Evolutionary conservation across 441 rosid genomes (phyloP).

Genomic region (Rhodomyrtus psidioides): DNA sequence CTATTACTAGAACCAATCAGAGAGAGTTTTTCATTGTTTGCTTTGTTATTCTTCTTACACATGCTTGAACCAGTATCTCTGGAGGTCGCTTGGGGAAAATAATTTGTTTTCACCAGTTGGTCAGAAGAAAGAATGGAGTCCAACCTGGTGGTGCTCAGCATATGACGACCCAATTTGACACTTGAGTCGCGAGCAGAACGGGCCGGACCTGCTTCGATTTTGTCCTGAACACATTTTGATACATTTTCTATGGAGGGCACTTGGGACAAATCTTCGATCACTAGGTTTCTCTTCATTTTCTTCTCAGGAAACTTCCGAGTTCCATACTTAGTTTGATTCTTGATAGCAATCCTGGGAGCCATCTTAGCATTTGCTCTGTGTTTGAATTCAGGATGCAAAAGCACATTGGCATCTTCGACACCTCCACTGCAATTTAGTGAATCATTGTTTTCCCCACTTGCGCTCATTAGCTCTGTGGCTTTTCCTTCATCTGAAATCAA

Average conservation of each 20-base stretch:
- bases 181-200: not conserved
- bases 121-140: not conserved
- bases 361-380: not conserved
- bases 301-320: slow-evolving; percentile 20
- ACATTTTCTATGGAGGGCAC: not conserved
- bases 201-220: not conserved
- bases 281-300: slow-evolving; percentile 23
- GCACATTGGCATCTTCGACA: slow-evolving; percentile 13
- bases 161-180: not conserved
- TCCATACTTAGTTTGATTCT: slow-evolving; percentile 2
- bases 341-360: not conserved
- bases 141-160: not conserved
- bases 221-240: not conserved
- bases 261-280: not conserved
- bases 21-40: slow-evolving; percentile 23
- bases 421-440: slow-evolving; percentile 20
- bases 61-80: not conserved
- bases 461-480: slow-evolving; percentile 22
- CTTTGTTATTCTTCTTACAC: slow-evolving; percentile 34
- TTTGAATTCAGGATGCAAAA: not conserved
- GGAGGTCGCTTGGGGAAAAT: not conserved
- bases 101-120: not conserved
- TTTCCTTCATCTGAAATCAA: slow-evolving; percentile 27
- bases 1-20: slow-evolving; percentile 20
- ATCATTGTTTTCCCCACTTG: slow-evolving; percentile 23